Conservation (phyloP, 75 land plant genomes). For the Pinus taeda region DNA sequence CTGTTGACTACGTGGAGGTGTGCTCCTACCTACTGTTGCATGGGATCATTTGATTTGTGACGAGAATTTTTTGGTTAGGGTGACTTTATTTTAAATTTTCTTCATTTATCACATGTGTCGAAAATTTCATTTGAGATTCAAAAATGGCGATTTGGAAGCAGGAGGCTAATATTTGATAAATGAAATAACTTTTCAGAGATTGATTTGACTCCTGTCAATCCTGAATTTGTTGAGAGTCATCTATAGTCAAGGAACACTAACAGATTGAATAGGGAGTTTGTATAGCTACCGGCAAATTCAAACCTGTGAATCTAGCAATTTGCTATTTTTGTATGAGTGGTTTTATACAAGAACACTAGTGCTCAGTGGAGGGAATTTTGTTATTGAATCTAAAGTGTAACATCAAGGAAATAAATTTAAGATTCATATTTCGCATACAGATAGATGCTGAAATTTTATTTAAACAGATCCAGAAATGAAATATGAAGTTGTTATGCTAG, state of each 20-base stretch:
- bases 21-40: background rate
- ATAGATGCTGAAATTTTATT: too few relatives aligned
- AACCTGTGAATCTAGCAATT: background rate
- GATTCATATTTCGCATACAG: too few relatives aligned
- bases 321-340: background rate
- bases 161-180: background rate
- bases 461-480: too few relatives aligned
- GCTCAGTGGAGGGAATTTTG: background rate
- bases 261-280: background rate
- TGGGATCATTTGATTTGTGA: background rate
- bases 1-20: conserved; percentile 91
- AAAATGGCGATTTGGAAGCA: background rate
- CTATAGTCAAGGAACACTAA: background rate
- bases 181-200: background rate
- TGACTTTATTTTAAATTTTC: background rate
- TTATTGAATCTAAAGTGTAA: too few relatives aligned
- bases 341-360: background rate
- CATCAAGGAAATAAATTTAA: too few relatives aligned
- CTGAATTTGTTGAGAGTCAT: background rate
- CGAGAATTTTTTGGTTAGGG: background rate
- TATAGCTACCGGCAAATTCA: background rate
- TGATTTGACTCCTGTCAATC: background rate
- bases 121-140: background rate
- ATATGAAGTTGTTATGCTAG: too few relatives aligned
- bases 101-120: background rate